These are phyloP conservation scores for Entelexis paramagnoliae DNA, from an alignment of 1,139 yeast genomes.

Conservation along the genomic window DNA sequence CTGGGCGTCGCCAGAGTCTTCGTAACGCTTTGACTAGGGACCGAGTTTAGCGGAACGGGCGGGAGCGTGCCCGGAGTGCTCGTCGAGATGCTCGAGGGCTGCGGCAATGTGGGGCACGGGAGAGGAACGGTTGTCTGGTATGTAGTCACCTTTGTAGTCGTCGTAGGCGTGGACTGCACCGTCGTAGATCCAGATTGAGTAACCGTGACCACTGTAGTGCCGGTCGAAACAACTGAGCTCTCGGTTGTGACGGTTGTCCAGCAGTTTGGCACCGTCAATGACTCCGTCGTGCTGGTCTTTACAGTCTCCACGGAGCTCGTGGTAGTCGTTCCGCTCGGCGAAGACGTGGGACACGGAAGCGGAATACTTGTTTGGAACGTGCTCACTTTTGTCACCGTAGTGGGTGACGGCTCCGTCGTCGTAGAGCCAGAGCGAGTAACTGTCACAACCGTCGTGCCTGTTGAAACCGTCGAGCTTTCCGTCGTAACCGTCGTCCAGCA, in stretches of 20 bases:
- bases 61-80: background rate
- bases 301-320: too few species aligned
- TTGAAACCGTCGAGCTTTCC: background rate
- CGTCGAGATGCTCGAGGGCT: background rate
- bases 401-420: background rate
- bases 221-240: background rate
- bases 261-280: background rate
- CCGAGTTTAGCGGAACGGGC: background rate
- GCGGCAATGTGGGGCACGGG: background rate
- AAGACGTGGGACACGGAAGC: background rate
- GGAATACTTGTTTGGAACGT: background rate
- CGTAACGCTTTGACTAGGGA: too few species aligned
- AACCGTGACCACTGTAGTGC: background rate
- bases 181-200: background rate
- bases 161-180: background rate
- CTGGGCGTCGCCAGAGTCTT: background rate
- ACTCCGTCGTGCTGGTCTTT: too few species aligned
- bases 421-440: background rate
- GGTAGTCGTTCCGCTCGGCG: too few species aligned
- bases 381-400: background rate
- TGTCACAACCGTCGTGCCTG: background rate
- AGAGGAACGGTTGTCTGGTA: background rate
- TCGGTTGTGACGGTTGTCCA: background rate
- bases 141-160: background rate
- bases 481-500: background rate